phyloP scores from a whole-genome alignment of 2,329 filamentous ascomycete species.

The Pochonia chlamydosporia region DNA sequence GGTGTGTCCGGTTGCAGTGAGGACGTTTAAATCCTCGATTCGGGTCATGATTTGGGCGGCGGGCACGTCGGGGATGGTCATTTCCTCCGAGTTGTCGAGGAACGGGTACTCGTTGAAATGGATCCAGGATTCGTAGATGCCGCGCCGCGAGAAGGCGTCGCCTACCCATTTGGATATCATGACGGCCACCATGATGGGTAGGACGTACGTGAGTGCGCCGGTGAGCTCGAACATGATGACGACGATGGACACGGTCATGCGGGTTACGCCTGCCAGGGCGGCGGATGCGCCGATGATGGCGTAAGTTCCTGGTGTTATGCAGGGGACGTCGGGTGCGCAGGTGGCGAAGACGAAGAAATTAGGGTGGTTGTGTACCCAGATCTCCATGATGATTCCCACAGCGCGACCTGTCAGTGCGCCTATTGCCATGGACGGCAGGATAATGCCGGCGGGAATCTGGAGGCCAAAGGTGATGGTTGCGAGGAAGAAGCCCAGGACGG shows the following conservation, averaged over 20 bases:
- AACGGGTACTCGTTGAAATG: slow-evolving; percentile 93
- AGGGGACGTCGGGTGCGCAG: slow-evolving; percentile 81
- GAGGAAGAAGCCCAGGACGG: slow-evolving; percentile 77
- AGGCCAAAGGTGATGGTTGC: slow-evolving; percentile 87
- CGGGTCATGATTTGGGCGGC: slow-evolving; percentile 89
- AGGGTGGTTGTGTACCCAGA: slow-evolving; percentile 76
- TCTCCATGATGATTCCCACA: slow-evolving; percentile 81
- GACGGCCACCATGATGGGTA: slow-evolving; percentile 98
- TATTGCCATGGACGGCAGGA: slow-evolving; percentile 93
- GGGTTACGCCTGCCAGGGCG: slow-evolving; percentile 86
- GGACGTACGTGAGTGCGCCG: slow-evolving; percentile 88
- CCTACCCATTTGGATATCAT: slow-evolving; percentile 99
- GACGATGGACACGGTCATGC: slow-evolving; percentile 96
- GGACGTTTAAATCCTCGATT: slow-evolving; percentile 81
- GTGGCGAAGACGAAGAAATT: slow-evolving; percentile 69
- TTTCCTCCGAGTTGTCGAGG: slow-evolving; percentile 83
- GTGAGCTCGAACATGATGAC: slow-evolving; percentile 99
- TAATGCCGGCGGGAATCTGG: slow-evolving; percentile 90
- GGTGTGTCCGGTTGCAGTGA: slow-evolving; percentile 83
- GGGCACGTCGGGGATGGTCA: slow-evolving; percentile 73
- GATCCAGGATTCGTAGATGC: slow-evolving; percentile 98
- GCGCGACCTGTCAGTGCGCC: slow-evolving; percentile 86
- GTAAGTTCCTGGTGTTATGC: slow-evolving; percentile 91
- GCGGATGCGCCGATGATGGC: slow-evolving; percentile 94
- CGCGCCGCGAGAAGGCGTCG: slow-evolving; percentile 84